A percentile compares a stretch with the other conserved stretches of the same genome.
Evolutionary conservation across 768 basidiomycete species (phyloP).

Genomic region (Rhodocollybia butyracea): DNA sequence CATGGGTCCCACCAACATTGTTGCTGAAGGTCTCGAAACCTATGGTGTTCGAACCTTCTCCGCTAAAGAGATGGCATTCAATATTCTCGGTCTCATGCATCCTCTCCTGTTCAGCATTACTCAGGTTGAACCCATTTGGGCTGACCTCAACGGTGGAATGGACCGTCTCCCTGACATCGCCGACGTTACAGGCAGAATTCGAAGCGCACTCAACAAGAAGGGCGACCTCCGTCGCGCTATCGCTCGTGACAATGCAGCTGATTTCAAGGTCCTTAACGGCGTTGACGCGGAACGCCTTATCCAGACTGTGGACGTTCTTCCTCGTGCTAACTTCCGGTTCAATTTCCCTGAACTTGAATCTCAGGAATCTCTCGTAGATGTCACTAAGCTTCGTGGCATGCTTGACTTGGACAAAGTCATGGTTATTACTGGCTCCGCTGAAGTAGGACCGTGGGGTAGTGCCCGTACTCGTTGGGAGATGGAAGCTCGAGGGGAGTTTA

Average conservation of each 20-base stretch:
- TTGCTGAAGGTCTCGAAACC: constrained; percentile 90
- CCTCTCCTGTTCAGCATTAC: constrained; percentile 98
- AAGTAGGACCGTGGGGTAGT: constrained; percentile 98
- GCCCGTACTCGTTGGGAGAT: constrained; percentile 99
- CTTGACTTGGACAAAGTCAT: constrained; percentile 95
- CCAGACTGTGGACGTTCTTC: constrained; percentile 88
- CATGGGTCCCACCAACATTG: constrained; percentile 93
- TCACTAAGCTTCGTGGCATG: constrained; percentile 78
- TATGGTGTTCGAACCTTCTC: constrained; percentile 97
- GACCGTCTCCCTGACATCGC: constrained; percentile 94
- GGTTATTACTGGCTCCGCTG: constrained; percentile 95
- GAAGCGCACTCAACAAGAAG: constrained; percentile 75
- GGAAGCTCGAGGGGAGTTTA: constrained; percentile 96
- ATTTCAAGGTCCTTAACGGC: constrained; percentile 89
- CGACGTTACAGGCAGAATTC: constrained; percentile 86
- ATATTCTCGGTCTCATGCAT: constrained; percentile 98
- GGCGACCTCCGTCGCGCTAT: constrained; percentile 92
- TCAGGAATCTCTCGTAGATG: constrained; percentile 63
- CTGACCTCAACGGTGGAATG: constrained; percentile 98
- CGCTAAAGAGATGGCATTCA: constrained; percentile 99
- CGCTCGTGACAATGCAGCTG: constrained; percentile 90
- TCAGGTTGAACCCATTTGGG: constrained; percentile 99
- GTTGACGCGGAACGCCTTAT: constrained; percentile 89
- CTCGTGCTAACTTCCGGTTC: constrained; percentile 97
- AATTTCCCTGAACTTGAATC: constrained; percentile 88